These are phyloP conservation scores for Claviceps monticola DNA, from an alignment of 2,329 filamentous ascomycete species.

Conservation along the genomic window DNA sequence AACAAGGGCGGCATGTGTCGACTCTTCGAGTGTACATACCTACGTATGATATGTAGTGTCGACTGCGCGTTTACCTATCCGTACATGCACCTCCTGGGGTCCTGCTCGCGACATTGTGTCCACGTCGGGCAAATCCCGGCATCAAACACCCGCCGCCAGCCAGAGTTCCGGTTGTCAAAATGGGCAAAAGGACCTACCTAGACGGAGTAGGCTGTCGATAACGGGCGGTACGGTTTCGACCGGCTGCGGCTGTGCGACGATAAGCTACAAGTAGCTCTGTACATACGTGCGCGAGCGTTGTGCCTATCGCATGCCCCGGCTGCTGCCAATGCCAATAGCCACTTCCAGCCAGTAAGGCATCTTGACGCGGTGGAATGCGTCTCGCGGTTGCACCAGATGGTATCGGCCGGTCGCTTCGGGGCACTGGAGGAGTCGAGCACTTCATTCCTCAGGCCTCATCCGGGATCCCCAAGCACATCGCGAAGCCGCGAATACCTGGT, in stretches of 20 bases:
- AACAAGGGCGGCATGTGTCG: not conserved
- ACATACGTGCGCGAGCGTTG: not conserved
- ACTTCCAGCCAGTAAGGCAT: not conserved
- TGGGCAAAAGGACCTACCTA: not conserved
- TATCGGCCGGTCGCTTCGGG: not conserved
- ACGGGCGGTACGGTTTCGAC: not conserved
- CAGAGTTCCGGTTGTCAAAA: not conserved
- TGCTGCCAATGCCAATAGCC: not conserved
- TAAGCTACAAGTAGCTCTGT: not conserved
- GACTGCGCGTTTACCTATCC: no score
- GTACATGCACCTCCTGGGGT: no score
- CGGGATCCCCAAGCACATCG: no score
- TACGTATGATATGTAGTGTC: not conserved
- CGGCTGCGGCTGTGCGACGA: conserved; percentile 1
- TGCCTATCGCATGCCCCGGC: not conserved
- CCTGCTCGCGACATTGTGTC: not conserved
- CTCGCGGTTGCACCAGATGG: not conserved
- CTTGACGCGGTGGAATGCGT: not conserved
- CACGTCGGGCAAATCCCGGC: not conserved
- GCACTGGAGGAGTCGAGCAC: not conserved
- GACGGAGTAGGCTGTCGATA: not conserved
- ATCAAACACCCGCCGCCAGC: not conserved
- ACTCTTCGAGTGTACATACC: not conserved
- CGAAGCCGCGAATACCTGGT: no score
- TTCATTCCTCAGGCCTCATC: no score